Conservation (phyloP, 305 asterid genomes). For the Andrographis paniculata region DNA sequence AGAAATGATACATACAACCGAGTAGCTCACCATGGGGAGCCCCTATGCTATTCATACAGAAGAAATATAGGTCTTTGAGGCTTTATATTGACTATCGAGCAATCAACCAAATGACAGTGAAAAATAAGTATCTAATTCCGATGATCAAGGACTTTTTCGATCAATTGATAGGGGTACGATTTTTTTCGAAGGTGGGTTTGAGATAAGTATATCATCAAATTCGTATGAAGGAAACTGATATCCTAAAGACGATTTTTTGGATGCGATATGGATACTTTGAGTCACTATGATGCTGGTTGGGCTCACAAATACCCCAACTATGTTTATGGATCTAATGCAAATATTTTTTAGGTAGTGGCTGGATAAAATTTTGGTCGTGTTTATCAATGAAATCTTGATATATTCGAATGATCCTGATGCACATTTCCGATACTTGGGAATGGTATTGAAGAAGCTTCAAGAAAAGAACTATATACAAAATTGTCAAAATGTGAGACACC, state of each 20-base stretch:
- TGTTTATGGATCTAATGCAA: not conserved
- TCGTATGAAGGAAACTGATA: not conserved
- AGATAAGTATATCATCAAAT: not conserved
- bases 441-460: not conserved
- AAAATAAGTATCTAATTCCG: not conserved
- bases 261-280: not conserved
- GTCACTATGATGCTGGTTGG: not conserved
- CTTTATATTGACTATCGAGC: not conserved
- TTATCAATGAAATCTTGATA: too few species aligned
- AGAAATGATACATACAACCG: not conserved
- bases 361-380: not conserved
- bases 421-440: not conserved
- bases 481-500: conserved; percentile 5
- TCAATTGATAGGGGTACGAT: not conserved
- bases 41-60: not conserved
- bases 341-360: not conserved
- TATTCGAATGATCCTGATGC: not conserved
- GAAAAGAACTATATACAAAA: conserved; percentile 1
- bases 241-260: not conserved
- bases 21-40: not conserved
- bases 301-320: not conserved
- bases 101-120: not conserved
- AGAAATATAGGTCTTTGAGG: conserved; percentile 2
- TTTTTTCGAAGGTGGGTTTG: not conserved
- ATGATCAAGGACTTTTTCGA: conserved; percentile 1